Evolutionary conservation across 2,329 filamentous ascomycete species (phyloP).

Genomic region (Raffaelea deltoideospora): DNA sequence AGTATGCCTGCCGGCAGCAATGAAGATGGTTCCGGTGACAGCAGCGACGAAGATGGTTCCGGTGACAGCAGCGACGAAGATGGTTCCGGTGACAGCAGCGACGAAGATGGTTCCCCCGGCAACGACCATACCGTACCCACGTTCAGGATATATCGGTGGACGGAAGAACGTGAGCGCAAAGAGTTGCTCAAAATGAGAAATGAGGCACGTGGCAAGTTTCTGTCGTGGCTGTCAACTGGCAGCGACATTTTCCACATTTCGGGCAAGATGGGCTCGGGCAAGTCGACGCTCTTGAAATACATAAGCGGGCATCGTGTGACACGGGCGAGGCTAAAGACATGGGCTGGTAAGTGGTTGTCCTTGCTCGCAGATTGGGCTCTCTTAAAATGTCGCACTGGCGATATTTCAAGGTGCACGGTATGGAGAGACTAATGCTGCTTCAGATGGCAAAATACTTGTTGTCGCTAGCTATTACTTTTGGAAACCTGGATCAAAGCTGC

Average conservation of each 20-base stretch:
- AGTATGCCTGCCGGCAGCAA: too few species aligned
- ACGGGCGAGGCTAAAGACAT: background rate
- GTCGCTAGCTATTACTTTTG: constrained; percentile 1
- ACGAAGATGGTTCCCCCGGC: too few species aligned
- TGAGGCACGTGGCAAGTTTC: background rate
- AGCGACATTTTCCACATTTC: constrained; percentile 2
- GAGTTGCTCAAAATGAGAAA: background rate
- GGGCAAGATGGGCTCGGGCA: constrained; percentile 3
- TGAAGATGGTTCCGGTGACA: too few species aligned
- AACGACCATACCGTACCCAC: too few species aligned
- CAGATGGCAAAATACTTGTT: background rate
- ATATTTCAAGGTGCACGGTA: too few species aligned
- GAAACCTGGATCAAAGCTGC: background rate
- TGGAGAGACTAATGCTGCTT: background rate
- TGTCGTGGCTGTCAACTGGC: background rate
- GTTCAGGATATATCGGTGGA: background rate
- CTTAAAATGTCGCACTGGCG: too few species aligned
- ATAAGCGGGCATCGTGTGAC: background rate
- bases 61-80: background rate
- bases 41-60: too few species aligned
- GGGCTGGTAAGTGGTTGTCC: background rate
- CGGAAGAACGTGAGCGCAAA: background rate
- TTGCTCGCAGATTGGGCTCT: too few species aligned
- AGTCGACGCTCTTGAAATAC: constrained; percentile 4
- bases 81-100: too few species aligned